Base-by-base conservation (phyloP, 768 basidiomycete genomes). In the Boletellus ananas region DNA sequence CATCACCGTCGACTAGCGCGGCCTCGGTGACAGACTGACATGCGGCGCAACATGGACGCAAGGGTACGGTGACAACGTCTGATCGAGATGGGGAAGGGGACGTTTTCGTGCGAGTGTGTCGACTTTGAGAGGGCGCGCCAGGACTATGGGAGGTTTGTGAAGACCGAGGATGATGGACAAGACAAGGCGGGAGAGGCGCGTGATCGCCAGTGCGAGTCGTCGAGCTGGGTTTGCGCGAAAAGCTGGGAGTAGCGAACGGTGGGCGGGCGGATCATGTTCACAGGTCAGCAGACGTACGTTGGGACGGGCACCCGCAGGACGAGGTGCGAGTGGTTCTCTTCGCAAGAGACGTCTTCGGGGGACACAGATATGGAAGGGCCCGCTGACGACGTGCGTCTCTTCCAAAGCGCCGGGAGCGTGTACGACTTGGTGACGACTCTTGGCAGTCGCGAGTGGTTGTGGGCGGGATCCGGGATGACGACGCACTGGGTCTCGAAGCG, bases 401-500 rank as follows among this genome's bases (percentile, higher is more conserved):
- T 82, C 77, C 86, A 89, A 36, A 90, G 65, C 1, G 23, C 23
- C 7, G 87, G 85, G 50, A 90, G 70, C 0, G 83, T 75, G 55
- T 84, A 85, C 4, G 83, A 82, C 59, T 79, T 87, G 23, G 81
- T 81, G 57, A 83, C 62, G 41, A 86, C 69, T 38, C 75, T 71
- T 21, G 81, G 74, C 23, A 75, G 67, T 46, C 73, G 78, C 4
- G 72, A 68, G 43, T 70, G 68, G 14, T 25, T 5, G 23, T 65
- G 62, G 1, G 60, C 58, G 14, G 59, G 63, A 45, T 85, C 79
- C n/a, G 87, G 87, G 49, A 90, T 90, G 58, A 90, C 76, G 4
- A 87, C 72, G 51, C 88, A 90, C 59, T 84, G 77, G 46, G 74
- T 72, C 71, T 90, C 80, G 68, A 90, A 90, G 49, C 87, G 78